These are phyloP conservation scores for Cystobasidium sp. DNA, from an alignment of 1,284 basidiomycete genomes.

Conservation along the genomic window DNA sequence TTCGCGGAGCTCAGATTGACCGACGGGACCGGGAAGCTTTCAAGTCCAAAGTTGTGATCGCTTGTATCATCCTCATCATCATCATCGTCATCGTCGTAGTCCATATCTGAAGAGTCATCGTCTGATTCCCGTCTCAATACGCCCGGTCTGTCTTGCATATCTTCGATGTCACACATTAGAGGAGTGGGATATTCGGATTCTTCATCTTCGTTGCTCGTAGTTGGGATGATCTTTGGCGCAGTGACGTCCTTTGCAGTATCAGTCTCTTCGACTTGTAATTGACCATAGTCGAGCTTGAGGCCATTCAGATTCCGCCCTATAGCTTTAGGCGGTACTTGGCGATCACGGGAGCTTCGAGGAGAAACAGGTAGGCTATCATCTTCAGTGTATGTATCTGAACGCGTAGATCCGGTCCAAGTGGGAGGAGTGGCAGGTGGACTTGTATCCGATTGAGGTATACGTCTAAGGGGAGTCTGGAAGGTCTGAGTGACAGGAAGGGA, in stretches of 20 bases:
- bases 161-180: conserved; percentile 15
- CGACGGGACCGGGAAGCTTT: conserved; percentile 40
- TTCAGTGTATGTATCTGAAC: conserved; percentile 23
- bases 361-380: conserved; percentile 29
- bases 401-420: conserved; percentile 4
- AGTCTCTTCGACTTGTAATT: not conserved
- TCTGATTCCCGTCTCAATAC: conserved; percentile 12
- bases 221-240: not conserved
- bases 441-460: not conserved
- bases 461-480: conserved; percentile 17
- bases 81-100: conserved; percentile 19
- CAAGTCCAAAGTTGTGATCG: conserved; percentile 27
- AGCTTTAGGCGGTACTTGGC: not conserved
- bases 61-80: conserved; percentile 32
- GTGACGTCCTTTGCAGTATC: not conserved
- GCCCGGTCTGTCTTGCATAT: conserved; percentile 34
- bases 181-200: not conserved
- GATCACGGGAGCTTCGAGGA: conserved; percentile 3
- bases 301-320: not conserved
- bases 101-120: conserved; percentile 13
- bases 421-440: conserved; percentile 38
- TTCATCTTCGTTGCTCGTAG: conserved; percentile 1
- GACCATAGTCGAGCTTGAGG: conserved; percentile 14
- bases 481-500: conserved; percentile 14
- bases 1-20: conserved; percentile 19